A percentile compares a stretch with the other conserved stretches of the same genome.
Conservation (phyloP, 140 eudicot species). For the Cichorium intybus region DNA sequence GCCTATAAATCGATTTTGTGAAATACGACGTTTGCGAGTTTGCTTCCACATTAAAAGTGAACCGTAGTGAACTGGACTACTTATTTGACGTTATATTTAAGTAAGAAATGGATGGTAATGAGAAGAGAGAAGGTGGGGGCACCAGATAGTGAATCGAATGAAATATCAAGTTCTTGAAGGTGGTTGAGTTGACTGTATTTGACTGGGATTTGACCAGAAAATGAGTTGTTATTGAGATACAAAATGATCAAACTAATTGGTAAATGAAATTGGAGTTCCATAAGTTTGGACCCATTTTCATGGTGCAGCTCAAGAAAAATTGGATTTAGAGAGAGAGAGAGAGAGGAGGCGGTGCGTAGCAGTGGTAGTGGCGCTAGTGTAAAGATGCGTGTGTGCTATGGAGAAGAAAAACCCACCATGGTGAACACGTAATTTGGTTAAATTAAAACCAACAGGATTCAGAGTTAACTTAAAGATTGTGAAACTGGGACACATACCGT, state of each 20-base stretch:
- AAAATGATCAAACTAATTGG: slow-evolving; percentile 40
- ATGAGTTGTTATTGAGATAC: slow-evolving; percentile 41
- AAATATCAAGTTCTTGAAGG: slow-evolving; percentile 56
- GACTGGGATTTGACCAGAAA: slow-evolving; percentile 53
- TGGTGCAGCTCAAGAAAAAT: too few species aligned
- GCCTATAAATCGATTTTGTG: slow-evolving; percentile 48
- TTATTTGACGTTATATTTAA: slow-evolving; percentile 54
- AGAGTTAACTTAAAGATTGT: too few species aligned
- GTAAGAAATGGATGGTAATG: slow-evolving; percentile 42
- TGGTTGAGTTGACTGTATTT: slow-evolving; percentile 38
- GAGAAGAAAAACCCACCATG: too few species aligned
- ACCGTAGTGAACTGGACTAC: slow-evolving; percentile 46
- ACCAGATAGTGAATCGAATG: slow-evolving; percentile 47
- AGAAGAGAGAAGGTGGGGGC: slow-evolving; percentile 42
- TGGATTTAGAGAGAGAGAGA: too few species aligned
- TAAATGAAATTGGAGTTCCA: too few species aligned
- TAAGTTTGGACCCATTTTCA: too few species aligned
- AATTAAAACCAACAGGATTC: too few species aligned
- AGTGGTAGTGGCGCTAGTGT: too few species aligned
- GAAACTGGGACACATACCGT: too few species aligned
- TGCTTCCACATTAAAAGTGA: slow-evolving; percentile 44
- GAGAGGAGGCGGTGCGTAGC: too few species aligned
- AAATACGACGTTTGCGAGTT: slow-evolving; percentile 46
- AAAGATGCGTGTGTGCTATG: too few species aligned
- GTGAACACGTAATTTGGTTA: too few species aligned